Evolutionary conservation across 2,329 filamentous ascomycete genomes (phyloP), one percentile per base, ranked within the genome.

Genomic region (Dactylella cylindrospora): DNA sequence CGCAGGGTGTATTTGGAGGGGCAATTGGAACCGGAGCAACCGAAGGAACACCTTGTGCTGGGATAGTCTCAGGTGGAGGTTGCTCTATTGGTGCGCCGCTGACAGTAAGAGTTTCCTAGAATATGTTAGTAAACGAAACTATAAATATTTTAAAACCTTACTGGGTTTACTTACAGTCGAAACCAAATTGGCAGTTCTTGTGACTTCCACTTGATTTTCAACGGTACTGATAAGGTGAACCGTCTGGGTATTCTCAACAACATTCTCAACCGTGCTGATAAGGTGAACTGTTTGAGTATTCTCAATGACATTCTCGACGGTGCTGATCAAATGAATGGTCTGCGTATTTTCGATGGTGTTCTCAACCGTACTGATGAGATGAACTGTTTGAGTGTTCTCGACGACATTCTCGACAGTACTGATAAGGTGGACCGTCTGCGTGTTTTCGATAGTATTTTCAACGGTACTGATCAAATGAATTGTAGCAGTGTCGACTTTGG

Each of bases 61-160:
- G 15, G 17, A 40, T 5, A 22, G 36, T 25, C 46, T 39, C 31
- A 31, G 15, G 13, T 36, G 50, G 50, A 31, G 49, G 43, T 19
- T 41, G 23, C 20, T 47, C 25, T 12, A 61, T 29, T 31, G 54
- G 54, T 7, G 54, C 46, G 10, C 54, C 54, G 38, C 43, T 62
- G 17, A 61, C 47, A 15, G 38, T 52, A 23, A 62, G 22, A 2
- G 49, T 52, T 28, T 43, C 49, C 49, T 52, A 10, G 12, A 25
- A n/a, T 15, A 13, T n/a, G 23, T 25, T 40, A 6, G 41, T 31
- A 20, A 22, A 17, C 20, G n/a, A 26, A 19, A n/a, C 29, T 49
- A 36, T 40, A 31, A 33, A 5, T n/a, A 15, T 23, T 19, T n/a
- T 15, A 10, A 20, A 23, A 9, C 29, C 23, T 41, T 3, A 13